Conservation (phyloP, 169 alveolate species). For the Eimeria acervulina region DNA sequence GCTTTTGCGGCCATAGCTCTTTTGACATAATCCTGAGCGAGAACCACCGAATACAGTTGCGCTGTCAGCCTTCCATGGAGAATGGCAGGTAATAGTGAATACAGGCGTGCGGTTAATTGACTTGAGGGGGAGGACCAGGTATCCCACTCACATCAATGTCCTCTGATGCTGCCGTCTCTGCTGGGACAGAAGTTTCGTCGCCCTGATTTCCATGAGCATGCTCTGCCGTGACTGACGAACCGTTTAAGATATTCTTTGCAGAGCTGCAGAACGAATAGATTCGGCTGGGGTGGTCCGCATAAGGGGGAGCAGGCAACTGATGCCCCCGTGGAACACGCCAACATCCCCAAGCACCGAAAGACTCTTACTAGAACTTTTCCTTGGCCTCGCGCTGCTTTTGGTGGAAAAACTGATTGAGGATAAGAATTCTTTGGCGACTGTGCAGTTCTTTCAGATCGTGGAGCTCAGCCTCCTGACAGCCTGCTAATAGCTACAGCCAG, state of each 20-base stretch:
- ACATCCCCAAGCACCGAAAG: not conserved
- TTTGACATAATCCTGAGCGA: slow-evolving; percentile 48
- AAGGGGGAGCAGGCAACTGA: not conserved
- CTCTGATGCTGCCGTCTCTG: not conserved
- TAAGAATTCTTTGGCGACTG: slow-evolving; percentile 34
- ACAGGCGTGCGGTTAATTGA: not conserved
- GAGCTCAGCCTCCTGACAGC: slow-evolving; percentile 46
- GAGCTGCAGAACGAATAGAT: not conserved
- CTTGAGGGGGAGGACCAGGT: not conserved
- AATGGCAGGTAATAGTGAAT: not conserved
- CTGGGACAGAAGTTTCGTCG: slow-evolving; percentile 25
- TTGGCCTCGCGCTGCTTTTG: slow-evolving; percentile 29
- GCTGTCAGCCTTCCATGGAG: not conserved
- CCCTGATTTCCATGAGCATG: not conserved
- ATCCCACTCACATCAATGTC: slow-evolving; percentile 42
- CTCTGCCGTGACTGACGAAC: not conserved
- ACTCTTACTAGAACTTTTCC: slow-evolving; percentile 2
- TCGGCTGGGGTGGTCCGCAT: not conserved
- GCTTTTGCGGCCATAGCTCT: slow-evolving; percentile 33
- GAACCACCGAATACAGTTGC: not conserved
- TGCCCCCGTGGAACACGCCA: not conserved
- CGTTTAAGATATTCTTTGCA: not conserved
- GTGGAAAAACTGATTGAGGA: not conserved
- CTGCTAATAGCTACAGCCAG: slow-evolving; percentile 10
- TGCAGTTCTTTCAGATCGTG: slow-evolving; percentile 48